Evolutionary conservation across 2,329 filamentous ascomycete species (phyloP).

Genomic region (Gaeumannomyces tritici): DNA sequence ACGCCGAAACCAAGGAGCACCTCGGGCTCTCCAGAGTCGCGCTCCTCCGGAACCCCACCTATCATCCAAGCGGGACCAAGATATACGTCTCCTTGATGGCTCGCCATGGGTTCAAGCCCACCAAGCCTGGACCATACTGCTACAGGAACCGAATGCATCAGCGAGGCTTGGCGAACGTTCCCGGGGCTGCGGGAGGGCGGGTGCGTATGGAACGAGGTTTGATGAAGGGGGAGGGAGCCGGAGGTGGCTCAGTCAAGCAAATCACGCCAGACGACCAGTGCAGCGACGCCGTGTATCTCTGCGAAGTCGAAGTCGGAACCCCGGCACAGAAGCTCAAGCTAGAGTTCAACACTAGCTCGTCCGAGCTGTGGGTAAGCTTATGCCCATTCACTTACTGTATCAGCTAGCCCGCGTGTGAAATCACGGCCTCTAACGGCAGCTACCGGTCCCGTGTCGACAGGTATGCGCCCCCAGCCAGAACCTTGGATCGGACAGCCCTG

Average conservation of each 20-base stretch:
- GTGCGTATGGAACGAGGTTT: slow-evolving; percentile 36
- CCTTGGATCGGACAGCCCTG: slow-evolving; percentile 27
- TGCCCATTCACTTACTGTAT: neutral
- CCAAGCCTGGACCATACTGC: slow-evolving; percentile 46
- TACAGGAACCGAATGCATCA: slow-evolving; percentile 37
- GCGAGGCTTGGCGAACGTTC: slow-evolving; percentile 34
- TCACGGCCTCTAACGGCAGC: neutral
- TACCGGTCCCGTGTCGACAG: neutral
- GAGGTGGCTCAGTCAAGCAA: slow-evolving; percentile 27
- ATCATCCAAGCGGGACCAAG: slow-evolving; percentile 48
- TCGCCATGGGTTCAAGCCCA: slow-evolving; percentile 34
- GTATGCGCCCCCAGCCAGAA: neutral
- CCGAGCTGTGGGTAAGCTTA: slow-evolving; percentile 54
- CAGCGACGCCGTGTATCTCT: slow-evolving; percentile 58
- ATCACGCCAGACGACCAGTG: slow-evolving; percentile 55
- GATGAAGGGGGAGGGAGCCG: slow-evolving; percentile 23
- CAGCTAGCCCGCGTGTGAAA: neutral
- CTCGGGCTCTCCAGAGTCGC: slow-evolving; percentile 34
- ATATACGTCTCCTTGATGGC: slow-evolving; percentile 52
- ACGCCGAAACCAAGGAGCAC: slow-evolving; percentile 14
- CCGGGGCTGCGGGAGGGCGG: slow-evolving; percentile 36
- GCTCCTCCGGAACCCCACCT: slow-evolving; percentile 48
- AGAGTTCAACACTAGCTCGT: slow-evolving; percentile 63
- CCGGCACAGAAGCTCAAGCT: slow-evolving; percentile 52
- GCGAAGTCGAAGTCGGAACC: slow-evolving; percentile 53